Percentiles rank a stretch among this genome's conserved stretches.
Evolutionary conservation across 2,329 filamentous ascomycete genomes (phyloP).

Genomic region (Calonectria ilicicola): DNA sequence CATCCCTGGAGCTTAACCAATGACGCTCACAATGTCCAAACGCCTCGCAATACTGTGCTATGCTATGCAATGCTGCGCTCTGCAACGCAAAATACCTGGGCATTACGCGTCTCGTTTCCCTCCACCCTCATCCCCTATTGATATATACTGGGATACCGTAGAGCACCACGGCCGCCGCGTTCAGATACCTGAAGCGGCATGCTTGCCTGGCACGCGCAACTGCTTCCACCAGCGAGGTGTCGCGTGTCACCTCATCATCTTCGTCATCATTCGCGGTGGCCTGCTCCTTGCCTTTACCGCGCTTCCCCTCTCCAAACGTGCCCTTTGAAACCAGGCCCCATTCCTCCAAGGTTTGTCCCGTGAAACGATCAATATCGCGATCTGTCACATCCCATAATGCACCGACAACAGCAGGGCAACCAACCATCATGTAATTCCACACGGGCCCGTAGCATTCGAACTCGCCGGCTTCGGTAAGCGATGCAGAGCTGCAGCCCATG

Average conservation of each 20-base stretch:
- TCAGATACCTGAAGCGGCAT: constrained; percentile 92
- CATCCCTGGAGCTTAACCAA: constrained; percentile 22
- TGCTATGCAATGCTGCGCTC: constrained; percentile 4
- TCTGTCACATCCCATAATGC: constrained; percentile 99
- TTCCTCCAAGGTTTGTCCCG: constrained; percentile 80
- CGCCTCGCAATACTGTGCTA: constrained; percentile 33
- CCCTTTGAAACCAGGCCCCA: constrained; percentile 80
- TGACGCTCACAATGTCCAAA: constrained; percentile 27
- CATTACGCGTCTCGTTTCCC: constrained; percentile 6
- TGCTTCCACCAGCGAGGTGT: constrained; percentile 80
- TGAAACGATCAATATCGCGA: constrained; percentile 95
- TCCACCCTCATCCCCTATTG: constrained; percentile 43
- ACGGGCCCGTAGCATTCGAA: constrained; percentile 94
- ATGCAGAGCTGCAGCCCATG: constrained; percentile 93
- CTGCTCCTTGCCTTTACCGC: constrained; percentile 43
- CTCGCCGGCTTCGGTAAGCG: constrained; percentile 80
- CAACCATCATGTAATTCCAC: constrained; percentile 91
- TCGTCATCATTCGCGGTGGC: constrained; percentile 39
- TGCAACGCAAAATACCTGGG: constrained; percentile 12
- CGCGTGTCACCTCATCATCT: constrained; percentile 46
- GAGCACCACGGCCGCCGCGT: constrained; percentile 91
- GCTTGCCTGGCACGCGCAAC: constrained; percentile 79
- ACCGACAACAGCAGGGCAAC: constrained; percentile 86
- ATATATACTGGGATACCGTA: constrained; percentile 96
- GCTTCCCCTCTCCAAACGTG: constrained; percentile 53